Conservation (phyloP, 2,329 filamentous ascomycete species). For the Penicillium hesseltinei region DNA sequence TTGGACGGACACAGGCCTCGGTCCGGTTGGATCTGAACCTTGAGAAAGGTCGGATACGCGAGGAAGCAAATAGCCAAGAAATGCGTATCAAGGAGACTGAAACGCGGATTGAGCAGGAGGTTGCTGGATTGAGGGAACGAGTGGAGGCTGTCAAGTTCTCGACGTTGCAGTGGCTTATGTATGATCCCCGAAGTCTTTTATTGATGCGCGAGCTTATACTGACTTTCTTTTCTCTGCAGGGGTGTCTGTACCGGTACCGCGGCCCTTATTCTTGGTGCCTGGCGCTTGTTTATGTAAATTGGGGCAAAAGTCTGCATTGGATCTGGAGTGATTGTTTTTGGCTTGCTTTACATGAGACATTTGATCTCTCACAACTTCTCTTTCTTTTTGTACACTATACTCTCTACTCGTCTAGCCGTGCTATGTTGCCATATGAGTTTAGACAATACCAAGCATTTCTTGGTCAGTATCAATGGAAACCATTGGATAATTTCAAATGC, state of each 20-base stretch:
- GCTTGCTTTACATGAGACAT: conserved; percentile 6
- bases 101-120: conserved; percentile 97
- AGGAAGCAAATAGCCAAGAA: conserved; percentile 95
- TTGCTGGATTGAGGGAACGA: conserved; percentile 83
- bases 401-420: conserved; percentile 8
- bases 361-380: conserved; percentile 1
- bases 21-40: conserved; percentile 91
- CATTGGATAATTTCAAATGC: neutral
- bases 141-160: conserved; percentile 97
- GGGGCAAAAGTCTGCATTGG: conserved; percentile 17
- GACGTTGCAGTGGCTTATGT: conserved; percentile 97
- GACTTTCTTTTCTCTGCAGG: conserved; percentile 39
- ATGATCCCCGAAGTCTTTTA: conserved; percentile 47
- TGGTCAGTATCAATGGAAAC: neutral
- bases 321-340: conserved; percentile 18
- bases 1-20: conserved; percentile 88
- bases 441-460: conserved; percentile 1
- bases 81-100: conserved; percentile 99
- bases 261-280: conserved; percentile 65
- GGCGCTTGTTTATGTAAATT: conserved; percentile 61
- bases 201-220: conserved; percentile 18
- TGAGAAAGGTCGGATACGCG: conserved; percentile 92
- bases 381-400: conserved; percentile 16
- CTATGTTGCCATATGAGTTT: neutral
- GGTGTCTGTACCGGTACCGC: conserved; percentile 66